These are phyloP conservation scores for Nigrospora sphaerica DNA, from an alignment of 2,329 filamentous ascomycete species.

Conservation along the genomic window DNA sequence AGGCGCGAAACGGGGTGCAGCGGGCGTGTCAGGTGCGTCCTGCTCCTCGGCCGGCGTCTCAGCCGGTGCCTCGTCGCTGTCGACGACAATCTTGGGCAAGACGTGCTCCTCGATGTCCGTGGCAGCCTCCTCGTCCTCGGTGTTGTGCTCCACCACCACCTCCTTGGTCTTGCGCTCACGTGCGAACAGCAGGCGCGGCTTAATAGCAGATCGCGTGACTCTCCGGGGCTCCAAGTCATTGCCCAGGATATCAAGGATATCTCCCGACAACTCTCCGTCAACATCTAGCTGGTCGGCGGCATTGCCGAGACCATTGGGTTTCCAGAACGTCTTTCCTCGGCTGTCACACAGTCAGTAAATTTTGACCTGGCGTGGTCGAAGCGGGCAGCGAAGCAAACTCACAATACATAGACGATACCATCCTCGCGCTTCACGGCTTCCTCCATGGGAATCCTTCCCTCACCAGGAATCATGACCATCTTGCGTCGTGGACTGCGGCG, in stretches of 20 bases:
- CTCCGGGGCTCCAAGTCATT: conserved; percentile 31
- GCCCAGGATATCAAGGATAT: conserved; percentile 23
- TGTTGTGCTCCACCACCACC: conserved; percentile 26
- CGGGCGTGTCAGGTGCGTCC: conserved; percentile 37
- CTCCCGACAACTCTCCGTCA: conserved; percentile 23
- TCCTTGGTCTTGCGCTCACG: conserved; percentile 36
- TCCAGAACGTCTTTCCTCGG: conserved; percentile 76
- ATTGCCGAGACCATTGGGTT: conserved; percentile 41
- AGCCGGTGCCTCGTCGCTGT: conserved; percentile 11
- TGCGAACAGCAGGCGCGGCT: conserved; percentile 67
- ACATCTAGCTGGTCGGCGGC: conserved; percentile 24
- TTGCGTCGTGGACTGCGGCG: conserved; percentile 47
- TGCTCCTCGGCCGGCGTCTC: conserved; percentile 31
- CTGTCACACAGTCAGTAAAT: conserved; percentile 30
- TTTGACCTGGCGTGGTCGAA: background rate
- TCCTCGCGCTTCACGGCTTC: conserved; percentile 59
- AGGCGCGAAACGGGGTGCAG: conserved; percentile 48
- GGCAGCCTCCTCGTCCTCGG: conserved; percentile 52
- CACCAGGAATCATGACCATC: conserved; percentile 46
- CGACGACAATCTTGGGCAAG: background rate
- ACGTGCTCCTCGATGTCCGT: conserved; percentile 51
- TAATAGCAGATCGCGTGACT: conserved; percentile 61
- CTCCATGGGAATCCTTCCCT: conserved; percentile 52
- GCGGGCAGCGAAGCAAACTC: conserved; percentile 33
- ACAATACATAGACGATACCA: conserved; percentile 73